Conservation (phyloP, 2,329 filamentous ascomycete species). For the Bipolaris cookei region DNA sequence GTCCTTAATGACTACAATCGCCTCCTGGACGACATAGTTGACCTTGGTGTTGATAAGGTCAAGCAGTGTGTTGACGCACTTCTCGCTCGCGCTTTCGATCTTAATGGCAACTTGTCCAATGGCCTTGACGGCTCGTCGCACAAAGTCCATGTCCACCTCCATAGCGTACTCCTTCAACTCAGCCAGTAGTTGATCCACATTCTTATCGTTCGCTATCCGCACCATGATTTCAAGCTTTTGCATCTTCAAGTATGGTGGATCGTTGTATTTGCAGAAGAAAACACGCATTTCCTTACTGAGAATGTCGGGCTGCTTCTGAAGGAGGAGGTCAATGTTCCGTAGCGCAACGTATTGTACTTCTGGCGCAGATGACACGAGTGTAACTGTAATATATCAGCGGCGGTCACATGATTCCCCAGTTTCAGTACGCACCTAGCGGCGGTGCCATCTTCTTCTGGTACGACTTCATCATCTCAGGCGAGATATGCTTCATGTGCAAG, state of each 20-base stretch:
- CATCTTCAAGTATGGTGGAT: slow-evolving; percentile 95
- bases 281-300: slow-evolving; percentile 96
- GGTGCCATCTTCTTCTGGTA: slow-evolving; percentile 99
- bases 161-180: slow-evolving; percentile 97
- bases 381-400: slow-evolving; percentile 66
- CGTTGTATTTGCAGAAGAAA: slow-evolving; percentile 99
- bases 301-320: slow-evolving; percentile 96
- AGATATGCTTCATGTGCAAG: slow-evolving; percentile 88
- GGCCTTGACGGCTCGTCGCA: slow-evolving; percentile 88
- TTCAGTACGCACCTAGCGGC: slow-evolving; percentile 73
- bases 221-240: slow-evolving; percentile 99
- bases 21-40: slow-evolving; percentile 98
- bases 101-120: slow-evolving; percentile 99
- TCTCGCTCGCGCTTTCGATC: slow-evolving; percentile 92
- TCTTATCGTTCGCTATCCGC: slow-evolving; percentile 95
- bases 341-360: slow-evolving; percentile 98
- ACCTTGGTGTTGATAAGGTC: slow-evolving; percentile 97
- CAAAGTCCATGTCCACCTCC: slow-evolving; percentile 99
- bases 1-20: slow-evolving; percentile 98
- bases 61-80: slow-evolving; percentile 90
- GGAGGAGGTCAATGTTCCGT: slow-evolving; percentile 91
- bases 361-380: slow-evolving; percentile 90
- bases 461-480: slow-evolving; percentile 76
- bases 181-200: slow-evolving; percentile 90
- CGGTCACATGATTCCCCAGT: background rate